phyloP scores from a whole-genome alignment of 345 rosid genomes.

The Salix koriyanagi region DNA sequence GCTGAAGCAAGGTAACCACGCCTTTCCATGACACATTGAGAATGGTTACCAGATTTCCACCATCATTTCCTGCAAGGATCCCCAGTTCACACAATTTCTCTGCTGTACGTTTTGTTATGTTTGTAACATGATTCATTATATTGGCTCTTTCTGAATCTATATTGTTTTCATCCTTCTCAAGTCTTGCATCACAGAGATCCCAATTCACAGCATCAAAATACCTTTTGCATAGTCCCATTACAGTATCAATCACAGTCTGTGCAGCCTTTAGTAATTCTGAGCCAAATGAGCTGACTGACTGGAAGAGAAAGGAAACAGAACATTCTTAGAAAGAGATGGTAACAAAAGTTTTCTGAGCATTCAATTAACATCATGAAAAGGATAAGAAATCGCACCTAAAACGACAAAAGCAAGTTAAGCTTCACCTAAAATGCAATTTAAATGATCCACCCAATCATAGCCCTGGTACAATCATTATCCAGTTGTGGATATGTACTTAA shows the following conservation, averaged over 20 bases:
- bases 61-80: conserved; percentile 64
- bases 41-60: conserved; percentile 80
- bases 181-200: conserved; percentile 32
- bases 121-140: conserved; percentile 35
- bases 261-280: conserved; percentile 55
- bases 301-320: conserved; percentile 13
- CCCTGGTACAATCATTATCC: neutral
- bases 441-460: neutral
- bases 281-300: conserved; percentile 58
- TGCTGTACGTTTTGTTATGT: conserved; percentile 42
- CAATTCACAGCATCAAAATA: conserved; percentile 36
- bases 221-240: conserved; percentile 59
- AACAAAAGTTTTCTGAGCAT: neutral
- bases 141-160: conserved; percentile 28
- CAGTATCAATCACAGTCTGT: conserved; percentile 53
- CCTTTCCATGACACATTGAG: conserved; percentile 95
- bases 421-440: neutral
- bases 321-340: conserved; percentile 9
- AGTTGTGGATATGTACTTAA: neutral
- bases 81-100: conserved; percentile 68
- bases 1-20: conserved; percentile 75
- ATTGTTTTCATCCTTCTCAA: conserved; percentile 22
- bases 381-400: neutral
- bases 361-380: neutral
- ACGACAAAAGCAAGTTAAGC: neutral